Base-by-base conservation (phyloP, 2,329 filamentous ascomycete species). In the Cadophora malorum region DNA sequence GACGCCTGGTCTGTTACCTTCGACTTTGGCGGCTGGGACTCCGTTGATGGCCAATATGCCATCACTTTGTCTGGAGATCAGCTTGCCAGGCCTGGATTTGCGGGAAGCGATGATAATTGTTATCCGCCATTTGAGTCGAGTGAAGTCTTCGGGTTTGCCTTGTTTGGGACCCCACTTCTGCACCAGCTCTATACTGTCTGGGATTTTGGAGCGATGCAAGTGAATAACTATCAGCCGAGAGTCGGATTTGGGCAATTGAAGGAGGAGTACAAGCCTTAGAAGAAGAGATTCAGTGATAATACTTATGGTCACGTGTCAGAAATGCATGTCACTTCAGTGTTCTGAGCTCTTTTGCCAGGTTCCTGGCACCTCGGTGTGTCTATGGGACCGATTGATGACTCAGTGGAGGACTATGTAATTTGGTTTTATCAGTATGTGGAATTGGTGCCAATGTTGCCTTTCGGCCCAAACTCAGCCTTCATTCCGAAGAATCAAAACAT, bases 241-340 rank as follows among this genome's bases (percentile, higher is more conserved):
- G 10, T 60, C 14, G 56, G 56, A 23, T 41, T 60, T 23, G 56
- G 56, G 19, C n/a, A 45, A 23, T 45, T 60, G 23, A 60, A 60
- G 56, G 35, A 60, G 38, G 56, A 60, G 19, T 60, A 41, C 31
- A 38, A 31, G 10, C 50, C 50, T 55, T 55, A 55, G 16, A 47
- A 6, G 5, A 47, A 47, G 6, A 38, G 2, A 38, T 2, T 7
- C 2, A 4, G 9, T 38, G 35, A 38, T 14, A 9, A 38, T 38
- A 38, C 35, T 38, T 9, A 38, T n/a, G 8, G 2, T 38, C 8
- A 14, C 9, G 35, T 10, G 9, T 38, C 35, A 9, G 3, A 10
- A 38, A 4, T 38, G 3, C 35, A 14, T 14, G 35, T 38, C 14
- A 10, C 35, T 38, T 38, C 3, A 10, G 35, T 38, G 35, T 38